Evolutionary conservation across 2,329 filamentous ascomycete genomes (phyloP), one percentile per base, ranked within the genome.

Genomic region (Tolypocladium nubicola): DNA sequence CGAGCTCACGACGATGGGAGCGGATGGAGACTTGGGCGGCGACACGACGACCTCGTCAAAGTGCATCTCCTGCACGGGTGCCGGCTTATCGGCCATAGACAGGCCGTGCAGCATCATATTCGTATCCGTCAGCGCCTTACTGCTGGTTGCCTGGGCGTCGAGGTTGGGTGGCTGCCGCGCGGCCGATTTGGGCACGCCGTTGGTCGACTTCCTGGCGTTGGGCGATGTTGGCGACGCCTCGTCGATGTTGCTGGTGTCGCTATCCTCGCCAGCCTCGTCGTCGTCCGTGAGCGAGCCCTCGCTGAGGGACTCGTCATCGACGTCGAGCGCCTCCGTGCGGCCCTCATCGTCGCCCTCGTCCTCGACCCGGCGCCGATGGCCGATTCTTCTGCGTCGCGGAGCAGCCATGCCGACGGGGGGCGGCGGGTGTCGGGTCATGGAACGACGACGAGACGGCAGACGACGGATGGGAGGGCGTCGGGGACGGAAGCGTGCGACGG

Each of bases 311-410:
- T 87, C 84, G 63, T 87, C 84, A 63, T 86, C 83, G 43, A 81
- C 69, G 53, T 86, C 83, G 58, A 79, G 73, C 56, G 75, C 73
- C 59, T 82, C 81, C 55, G 72, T 75, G 59, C 77, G 79, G 62
- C 75, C 80, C 62, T 88, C 85, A 62, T 88, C 86, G 65, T 88
- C 86, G 64, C 80, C 85, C 68, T 89, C 86, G 66, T 89, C 85
- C 71, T 85, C 84, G 63, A 84, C 79, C 64, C 85, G 82, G 69
- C 86, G 84, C 67, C 86, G 82, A 64, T 83, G 83, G 68, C 84
- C 83, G 71, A 87, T 81, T 73, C 84, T 86, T 74, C 81, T 85
- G 71, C 84, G 82, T 68, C 82, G 80, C 67, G 79, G 70, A 59
- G 62, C 66, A 68, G 71, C 67, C 70, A 72, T 73, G 62, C 52